These are phyloP conservation scores for Trebouxia sp. DNA, from an alignment of 139 green algal species.

Conservation along the genomic window DNA sequence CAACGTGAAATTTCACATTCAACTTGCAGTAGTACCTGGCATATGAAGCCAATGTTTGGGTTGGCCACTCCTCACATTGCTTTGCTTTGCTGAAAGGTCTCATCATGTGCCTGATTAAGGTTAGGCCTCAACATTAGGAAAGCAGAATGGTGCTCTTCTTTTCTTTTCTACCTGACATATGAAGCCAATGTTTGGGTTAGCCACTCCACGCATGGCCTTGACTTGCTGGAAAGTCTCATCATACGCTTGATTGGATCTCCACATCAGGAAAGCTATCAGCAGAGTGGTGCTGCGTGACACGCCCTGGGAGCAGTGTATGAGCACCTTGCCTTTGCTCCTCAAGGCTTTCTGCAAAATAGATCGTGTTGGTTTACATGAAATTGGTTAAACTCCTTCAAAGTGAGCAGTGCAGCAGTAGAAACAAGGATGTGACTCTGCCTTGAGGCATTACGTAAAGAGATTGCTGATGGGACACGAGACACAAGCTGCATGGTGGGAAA, in stretches of 20 bases:
- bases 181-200: slow-evolving; percentile 96
- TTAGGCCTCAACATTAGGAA: not conserved
- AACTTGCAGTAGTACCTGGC: not conserved
- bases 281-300: slow-evolving; percentile 87
- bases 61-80: not conserved
- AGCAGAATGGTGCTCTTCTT: slow-evolving; percentile 78
- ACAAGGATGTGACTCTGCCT: too few species aligned
- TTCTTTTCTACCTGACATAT: slow-evolving; percentile 59
- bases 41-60: not conserved
- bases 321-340: slow-evolving; percentile 60
- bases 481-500: too few species aligned
- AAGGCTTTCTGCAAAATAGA: slow-evolving; percentile 23
- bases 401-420: too few species aligned
- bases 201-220: slow-evolving; percentile 79
- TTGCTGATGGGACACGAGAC: not conserved
- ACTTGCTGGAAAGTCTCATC: slow-evolving; percentile 84
- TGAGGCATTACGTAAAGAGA: too few species aligned
- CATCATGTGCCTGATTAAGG: not conserved
- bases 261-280: slow-evolving; percentile 96
- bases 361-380: too few species aligned
- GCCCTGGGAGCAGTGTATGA: slow-evolving; percentile 94
- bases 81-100: not conserved
- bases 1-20: not conserved
- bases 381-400: too few species aligned
- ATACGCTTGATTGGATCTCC: slow-evolving; percentile 69